phyloP scores from a whole-genome alignment of 495 filamentous ascomycete genomes.

The Umbilicaria muhlenbergii region DNA sequence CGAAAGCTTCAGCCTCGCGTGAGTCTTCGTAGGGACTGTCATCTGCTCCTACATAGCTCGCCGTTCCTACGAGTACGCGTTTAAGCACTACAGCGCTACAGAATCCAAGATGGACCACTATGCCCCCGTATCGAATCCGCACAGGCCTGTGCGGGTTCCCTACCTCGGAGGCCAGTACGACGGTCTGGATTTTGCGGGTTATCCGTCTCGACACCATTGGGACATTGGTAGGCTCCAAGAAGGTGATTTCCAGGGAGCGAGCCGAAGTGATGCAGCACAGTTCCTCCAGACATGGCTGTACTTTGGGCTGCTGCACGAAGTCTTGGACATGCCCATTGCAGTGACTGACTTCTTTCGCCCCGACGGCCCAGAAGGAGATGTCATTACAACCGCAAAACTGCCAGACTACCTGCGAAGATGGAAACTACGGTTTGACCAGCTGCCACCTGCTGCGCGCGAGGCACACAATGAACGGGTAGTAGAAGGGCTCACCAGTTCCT shows the following conservation, averaged over 20 bases:
- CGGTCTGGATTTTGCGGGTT: slow-evolving; percentile 3
- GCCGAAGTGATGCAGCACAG: background rate
- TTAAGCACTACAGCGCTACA: too few relatives aligned
- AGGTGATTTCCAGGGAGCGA: slow-evolving; percentile 3
- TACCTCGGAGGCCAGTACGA: slow-evolving; percentile 8
- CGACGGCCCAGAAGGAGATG: background rate
- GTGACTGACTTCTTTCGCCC: slow-evolving; percentile 3
- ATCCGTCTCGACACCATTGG: slow-evolving; percentile 3
- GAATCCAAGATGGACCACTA: too few relatives aligned
- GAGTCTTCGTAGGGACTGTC: too few relatives aligned
- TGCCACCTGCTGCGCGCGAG: background rate
- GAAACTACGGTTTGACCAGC: background rate
- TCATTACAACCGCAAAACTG: slow-evolving; percentile 5
- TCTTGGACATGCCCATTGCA: background rate
- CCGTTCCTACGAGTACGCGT: too few relatives aligned
- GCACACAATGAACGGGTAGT: too few relatives aligned
- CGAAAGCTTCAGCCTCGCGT: too few relatives aligned
- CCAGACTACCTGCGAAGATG: background rate
- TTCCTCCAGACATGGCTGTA: slow-evolving; percentile 12
- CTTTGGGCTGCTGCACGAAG: slow-evolving; percentile 9
- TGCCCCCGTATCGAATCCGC: too few relatives aligned
- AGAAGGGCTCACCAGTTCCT: too few relatives aligned
- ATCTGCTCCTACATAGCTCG: too few relatives aligned
- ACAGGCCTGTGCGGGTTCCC: slow-evolving; percentile 5
- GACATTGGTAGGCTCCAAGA: slow-evolving; percentile 1